A percentile compares a stretch with the other conserved stretches of the same genome.
Evolutionary conservation across 164 flowering plant species (phyloP).

Genomic region (Platanus orientalis): DNA sequence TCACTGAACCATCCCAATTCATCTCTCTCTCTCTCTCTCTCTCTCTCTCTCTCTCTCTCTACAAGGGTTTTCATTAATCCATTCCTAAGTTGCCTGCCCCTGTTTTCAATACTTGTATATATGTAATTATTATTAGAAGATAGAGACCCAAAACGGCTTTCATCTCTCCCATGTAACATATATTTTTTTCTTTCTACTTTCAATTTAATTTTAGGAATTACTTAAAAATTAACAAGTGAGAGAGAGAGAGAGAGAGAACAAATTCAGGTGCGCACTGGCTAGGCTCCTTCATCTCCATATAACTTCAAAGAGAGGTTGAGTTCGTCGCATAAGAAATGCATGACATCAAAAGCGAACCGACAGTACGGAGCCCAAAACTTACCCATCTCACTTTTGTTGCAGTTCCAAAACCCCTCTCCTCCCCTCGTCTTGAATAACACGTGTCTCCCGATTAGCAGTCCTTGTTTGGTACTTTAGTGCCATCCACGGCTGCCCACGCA

Average conservation of each 20-base stretch:
- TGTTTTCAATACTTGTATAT: too few species aligned
- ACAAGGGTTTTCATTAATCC: too few species aligned
- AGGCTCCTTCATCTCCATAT: neutral
- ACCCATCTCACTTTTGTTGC: slow-evolving; percentile 23
- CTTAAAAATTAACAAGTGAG: neutral
- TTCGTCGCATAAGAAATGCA: slow-evolving; percentile 35
- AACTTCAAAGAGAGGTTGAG: too few species aligned
- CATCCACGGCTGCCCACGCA: slow-evolving; percentile 11
- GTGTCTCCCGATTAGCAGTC: slow-evolving; percentile 25
- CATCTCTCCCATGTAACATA: neutral
- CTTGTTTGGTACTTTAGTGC: slow-evolving; percentile 3
- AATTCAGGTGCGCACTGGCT: neutral
- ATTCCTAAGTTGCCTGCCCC: too few species aligned
- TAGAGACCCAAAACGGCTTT: neutral
- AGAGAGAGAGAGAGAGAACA: neutral
- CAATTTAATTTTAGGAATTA: too few species aligned
- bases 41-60: too few species aligned
- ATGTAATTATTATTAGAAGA: neutral
- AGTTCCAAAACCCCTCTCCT: slow-evolving; percentile 27
- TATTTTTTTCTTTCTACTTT: too few species aligned
- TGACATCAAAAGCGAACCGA: slow-evolving; percentile 40
- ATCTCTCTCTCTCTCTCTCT: neutral
- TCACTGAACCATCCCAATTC: neutral
- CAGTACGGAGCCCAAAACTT: slow-evolving; percentile 24
- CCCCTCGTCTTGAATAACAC: slow-evolving; percentile 15